Percentiles rank a stretch among this genome's conserved stretches.
Conservation (phyloP, 495 filamentous ascomycete species). For the Tuber indicum region DNA sequence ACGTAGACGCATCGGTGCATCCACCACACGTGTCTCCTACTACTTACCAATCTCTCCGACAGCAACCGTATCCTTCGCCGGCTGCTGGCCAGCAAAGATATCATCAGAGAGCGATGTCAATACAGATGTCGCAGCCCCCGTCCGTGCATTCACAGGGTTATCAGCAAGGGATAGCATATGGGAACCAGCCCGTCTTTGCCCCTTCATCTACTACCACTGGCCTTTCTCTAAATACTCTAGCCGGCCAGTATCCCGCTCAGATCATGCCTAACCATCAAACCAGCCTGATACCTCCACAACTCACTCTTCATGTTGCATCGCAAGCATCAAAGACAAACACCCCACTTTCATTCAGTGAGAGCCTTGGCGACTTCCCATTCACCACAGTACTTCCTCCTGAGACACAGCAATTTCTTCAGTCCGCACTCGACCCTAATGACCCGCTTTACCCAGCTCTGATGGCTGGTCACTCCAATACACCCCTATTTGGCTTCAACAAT, state of each 20-base stretch:
- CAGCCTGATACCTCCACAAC: neutral
- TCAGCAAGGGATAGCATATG: constrained; percentile 1
- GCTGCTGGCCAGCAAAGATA: constrained; percentile 31
- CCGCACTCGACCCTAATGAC: constrained; percentile 46
- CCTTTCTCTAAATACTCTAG: neutral
- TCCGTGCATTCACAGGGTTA: neutral
- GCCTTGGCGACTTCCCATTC: constrained; percentile 34
- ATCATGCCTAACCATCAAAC: neutral
- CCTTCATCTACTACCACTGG: neutral
- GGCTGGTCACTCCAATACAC: constrained; percentile 43
- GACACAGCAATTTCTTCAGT: constrained; percentile 48
- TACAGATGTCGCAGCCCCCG: constrained; percentile 41
- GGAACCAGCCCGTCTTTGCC: constrained; percentile 2
- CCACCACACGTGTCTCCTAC: constrained; percentile 20
- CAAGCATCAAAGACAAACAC: neutral
- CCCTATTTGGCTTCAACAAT: constrained; percentile 26
- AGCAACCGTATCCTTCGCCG: constrained; percentile 33
- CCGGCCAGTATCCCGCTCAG: constrained; percentile 1
- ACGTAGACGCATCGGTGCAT: constrained; percentile 13
- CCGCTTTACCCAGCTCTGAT: constrained; percentile 47
- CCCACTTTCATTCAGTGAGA: neutral
- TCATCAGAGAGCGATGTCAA: constrained; percentile 42
- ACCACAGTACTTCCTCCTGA: constrained; percentile 48
- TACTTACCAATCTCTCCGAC: constrained; percentile 40
- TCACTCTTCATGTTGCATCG: neutral